Base-by-base conservation (phyloP, 139 green algal species). In the Chlamydomonas asymmetrica region DNA sequence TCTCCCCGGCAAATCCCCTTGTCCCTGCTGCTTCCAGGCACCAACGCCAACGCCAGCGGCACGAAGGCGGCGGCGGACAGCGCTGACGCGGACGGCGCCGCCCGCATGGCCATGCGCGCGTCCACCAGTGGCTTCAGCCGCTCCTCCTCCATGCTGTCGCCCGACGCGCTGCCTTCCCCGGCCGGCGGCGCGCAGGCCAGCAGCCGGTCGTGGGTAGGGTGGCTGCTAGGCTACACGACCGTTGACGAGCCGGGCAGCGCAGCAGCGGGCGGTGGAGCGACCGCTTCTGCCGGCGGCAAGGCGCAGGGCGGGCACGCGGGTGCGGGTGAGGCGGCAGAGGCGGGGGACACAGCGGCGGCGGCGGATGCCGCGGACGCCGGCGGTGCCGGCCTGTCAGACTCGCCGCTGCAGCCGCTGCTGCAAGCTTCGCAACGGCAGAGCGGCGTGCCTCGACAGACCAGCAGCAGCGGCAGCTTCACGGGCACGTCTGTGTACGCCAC, bases 171-270 rank as follows among this genome's bases (percentile, higher is more conserved):
- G n/a, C n/a, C n/a, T n/a, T 43, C 9, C 34, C 9, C 43, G 38
- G 52, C 50, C 52, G 34, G 69, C 52, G 27, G 76, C 69, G 35
- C n/a, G n/a, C 37, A 23, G 57, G 54, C 29, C 38, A 76, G 62
- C 65, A 65, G 43, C 56, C 64, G 68, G 41, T 71, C 68, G 22
- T 84, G 78, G 79, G 61, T 85, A 10, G 80, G 76, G 5, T 84
- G 75, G 86, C 56, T 81, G 56, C 71, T 74, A 40, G 82, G 85
- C 16, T 78, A 74, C 50, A 34, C 65, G 38, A 29, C 35, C 32
- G 13, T 31, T 22, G 25, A 23, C 5, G 4, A 18, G n/a, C 4
- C 6, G 49, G 25, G 39, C 38, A 32, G 41, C 38, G 54, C 72
- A 75, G 61, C 57, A 70, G 35, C 50, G 67, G 45, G 65, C 80